Evolutionary conservation across 2,329 filamentous ascomycete species (phyloP), one percentile per base, ranked within the genome.

Genomic region (Sporothrix euskadiensis): DNA sequence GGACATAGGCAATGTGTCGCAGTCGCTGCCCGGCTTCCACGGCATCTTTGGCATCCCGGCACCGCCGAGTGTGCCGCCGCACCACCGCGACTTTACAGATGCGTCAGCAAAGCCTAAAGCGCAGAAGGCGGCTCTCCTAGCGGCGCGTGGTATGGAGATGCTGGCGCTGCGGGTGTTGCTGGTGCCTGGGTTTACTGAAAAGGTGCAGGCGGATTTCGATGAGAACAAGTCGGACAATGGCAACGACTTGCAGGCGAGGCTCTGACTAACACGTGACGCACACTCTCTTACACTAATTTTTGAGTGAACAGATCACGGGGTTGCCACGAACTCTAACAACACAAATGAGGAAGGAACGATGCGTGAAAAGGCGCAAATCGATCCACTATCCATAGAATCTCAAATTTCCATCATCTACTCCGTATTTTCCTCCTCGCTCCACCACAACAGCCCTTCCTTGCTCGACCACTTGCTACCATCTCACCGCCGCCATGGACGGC

Each of bases 1-100:
- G 7, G 80, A 81, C 57, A 81, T 80, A 83, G 83, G 83, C 0
- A 82, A 85, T 74, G 82, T 85, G 7, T 83, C 82, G 16, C 84
- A 85, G 69, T 81, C 79, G 32, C 81, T 83, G 12, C 83, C 83
- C 1, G 82, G 82, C 0, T 84, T 84, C 75, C 82, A 84, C 71
- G 82, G 82, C 0, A 80, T 80, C 16, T 84, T 85, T 75, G 80
- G 80, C 30, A 84, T 85, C 69, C 78, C 77, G 3, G 79, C 80
- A 0, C 78, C 80, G n/a, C 75, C 76, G 74, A 79, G 30, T 30
- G 80, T 75, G 76, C 78, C 63, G 80, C 81, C 44, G 84, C 52
- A 84, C 74, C 83, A 85, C 75, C 81, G 81, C 19, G 78, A 81
- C 9, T 85, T 84, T 74, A 79, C 83, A 0, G 79, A 77, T 3